Evolutionary conservation across 257 asterid species (phyloP).

Genomic region (Nicotiana obtusifolia): DNA sequence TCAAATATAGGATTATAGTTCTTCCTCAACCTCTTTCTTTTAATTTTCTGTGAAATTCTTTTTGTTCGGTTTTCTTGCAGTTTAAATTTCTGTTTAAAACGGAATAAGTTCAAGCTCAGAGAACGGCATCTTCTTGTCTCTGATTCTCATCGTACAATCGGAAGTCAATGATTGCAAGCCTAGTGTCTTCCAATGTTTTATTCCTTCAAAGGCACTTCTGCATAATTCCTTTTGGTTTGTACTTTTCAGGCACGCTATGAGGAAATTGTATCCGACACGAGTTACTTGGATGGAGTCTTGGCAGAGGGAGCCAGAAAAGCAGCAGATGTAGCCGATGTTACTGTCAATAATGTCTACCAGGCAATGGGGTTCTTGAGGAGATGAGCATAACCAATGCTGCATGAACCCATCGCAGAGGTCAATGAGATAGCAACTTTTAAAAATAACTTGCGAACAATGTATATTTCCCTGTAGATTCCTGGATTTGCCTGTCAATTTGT

Average conservation of each 20-base stretch:
- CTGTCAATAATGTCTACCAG: constrained; percentile 63
- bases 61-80: background rate
- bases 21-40: background rate
- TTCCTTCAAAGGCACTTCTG: background rate
- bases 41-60: background rate
- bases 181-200: background rate
- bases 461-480: background rate
- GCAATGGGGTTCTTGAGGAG: constrained; percentile 88
- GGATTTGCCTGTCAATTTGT: background rate
- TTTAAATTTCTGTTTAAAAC: background rate
- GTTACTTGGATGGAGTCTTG: constrained; percentile 59
- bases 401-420: background rate
- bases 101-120: background rate
- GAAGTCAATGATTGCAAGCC: background rate
- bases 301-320: constrained; percentile 87
- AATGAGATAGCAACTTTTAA: no score
- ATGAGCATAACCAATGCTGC: constrained; percentile 19
- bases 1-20: background rate
- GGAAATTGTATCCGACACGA: constrained; percentile 59
- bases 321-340: constrained; percentile 57
- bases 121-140: background rate
- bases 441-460: background rate
- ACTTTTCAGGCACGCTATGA: constrained; percentile 56
- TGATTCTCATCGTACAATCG: background rate
- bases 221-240: background rate